Evolutionary conservation across 495 filamentous ascomycete species (phyloP).

Genomic region (Podospora pseudocomata): DNA sequence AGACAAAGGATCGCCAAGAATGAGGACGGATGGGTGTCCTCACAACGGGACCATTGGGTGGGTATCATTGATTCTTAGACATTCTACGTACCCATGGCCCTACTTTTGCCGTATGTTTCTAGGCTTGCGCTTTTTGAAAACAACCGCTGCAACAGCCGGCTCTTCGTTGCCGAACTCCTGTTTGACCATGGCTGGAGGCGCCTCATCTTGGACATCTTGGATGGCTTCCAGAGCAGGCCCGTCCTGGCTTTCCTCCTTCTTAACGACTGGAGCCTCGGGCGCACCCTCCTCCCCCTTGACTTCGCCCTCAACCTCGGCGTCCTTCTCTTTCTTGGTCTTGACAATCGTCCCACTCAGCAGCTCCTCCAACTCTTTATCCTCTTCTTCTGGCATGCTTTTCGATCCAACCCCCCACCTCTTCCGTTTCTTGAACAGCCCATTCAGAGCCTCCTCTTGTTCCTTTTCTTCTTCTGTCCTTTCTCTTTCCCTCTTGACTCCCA

Average conservation of each 20-base stretch:
- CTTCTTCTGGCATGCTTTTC: constrained; percentile 62
- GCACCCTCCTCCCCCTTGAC: constrained; percentile 37
- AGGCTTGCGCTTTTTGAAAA: constrained; percentile 91
- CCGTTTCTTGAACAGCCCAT: constrained; percentile 50
- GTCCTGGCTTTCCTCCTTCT: constrained; percentile 35
- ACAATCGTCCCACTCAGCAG: constrained; percentile 53
- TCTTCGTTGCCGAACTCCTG: constrained; percentile 15
- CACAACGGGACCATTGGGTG: background rate
- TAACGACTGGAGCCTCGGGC: constrained; percentile 10
- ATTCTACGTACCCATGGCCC: background rate
- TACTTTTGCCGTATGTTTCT: constrained; percentile 64
- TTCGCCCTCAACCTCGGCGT: constrained; percentile 29
- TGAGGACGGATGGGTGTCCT: background rate
- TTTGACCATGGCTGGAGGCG: constrained; percentile 10
- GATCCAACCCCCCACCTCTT: constrained; percentile 74
- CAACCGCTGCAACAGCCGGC: constrained; percentile 37
- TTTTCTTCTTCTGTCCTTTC: constrained; percentile 61
- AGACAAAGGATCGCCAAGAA: background rate
- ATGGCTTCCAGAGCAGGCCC: background rate
- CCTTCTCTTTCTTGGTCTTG: constrained; percentile 33
- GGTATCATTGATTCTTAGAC: constrained; percentile 19
- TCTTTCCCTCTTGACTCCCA: constrained; percentile 67
- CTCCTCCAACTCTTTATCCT: constrained; percentile 66
- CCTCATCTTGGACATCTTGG: constrained; percentile 19
- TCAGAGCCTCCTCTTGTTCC: constrained; percentile 58